A percentile compares a stretch with the other conserved stretches of the same genome.
Evolutionary conservation across 179 eudicot species (phyloP).

Genomic region (Beta macrorhiza): DNA sequence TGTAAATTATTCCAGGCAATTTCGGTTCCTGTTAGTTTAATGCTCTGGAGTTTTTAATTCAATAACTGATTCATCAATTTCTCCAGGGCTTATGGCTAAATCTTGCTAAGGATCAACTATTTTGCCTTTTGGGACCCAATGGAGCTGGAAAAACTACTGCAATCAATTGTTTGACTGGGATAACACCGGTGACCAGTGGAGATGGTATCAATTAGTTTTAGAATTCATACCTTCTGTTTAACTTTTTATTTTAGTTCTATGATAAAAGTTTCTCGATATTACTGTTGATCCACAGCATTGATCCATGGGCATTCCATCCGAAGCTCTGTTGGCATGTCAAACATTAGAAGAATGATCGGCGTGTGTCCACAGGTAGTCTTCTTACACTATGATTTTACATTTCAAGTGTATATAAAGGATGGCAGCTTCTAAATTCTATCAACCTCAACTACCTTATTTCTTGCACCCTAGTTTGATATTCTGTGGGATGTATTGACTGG

Average conservation of each 20-base stretch:
- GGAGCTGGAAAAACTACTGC: slow-evolving; percentile 98
- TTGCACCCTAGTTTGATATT: slow-evolving; percentile 68
- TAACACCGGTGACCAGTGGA: slow-evolving; percentile 79
- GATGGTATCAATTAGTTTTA: slow-evolving; percentile 58
- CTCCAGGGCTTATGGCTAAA: slow-evolving; percentile 85
- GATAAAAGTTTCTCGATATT: slow-evolving; percentile 2
- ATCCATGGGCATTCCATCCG: slow-evolving; percentile 77
- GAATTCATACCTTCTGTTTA: not conserved
- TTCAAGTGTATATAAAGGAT: not conserved
- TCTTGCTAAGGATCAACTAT: slow-evolving; percentile 76
- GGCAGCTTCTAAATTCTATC: not conserved
- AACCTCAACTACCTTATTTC: not conserved
- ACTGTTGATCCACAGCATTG: slow-evolving; percentile 51
- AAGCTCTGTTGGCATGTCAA: slow-evolving; percentile 77
- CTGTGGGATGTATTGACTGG: slow-evolving; percentile 93
- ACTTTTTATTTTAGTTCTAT: not conserved
- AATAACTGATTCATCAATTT: slow-evolving; percentile 11
- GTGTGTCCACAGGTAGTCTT: slow-evolving; percentile 88
- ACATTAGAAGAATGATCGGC: slow-evolving; percentile 76
- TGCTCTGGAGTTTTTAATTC: not conserved
- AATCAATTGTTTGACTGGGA: slow-evolving; percentile 86
- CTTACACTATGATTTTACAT: not conserved
- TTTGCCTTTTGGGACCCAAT: slow-evolving; percentile 95
- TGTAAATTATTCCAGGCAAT: not conserved
- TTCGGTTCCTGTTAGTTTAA: not conserved